Evolutionary conservation across 2,329 filamentous ascomycete species (phyloP), one percentile per base, ranked within the genome.

Genomic region (Helotiales sp.): DNA sequence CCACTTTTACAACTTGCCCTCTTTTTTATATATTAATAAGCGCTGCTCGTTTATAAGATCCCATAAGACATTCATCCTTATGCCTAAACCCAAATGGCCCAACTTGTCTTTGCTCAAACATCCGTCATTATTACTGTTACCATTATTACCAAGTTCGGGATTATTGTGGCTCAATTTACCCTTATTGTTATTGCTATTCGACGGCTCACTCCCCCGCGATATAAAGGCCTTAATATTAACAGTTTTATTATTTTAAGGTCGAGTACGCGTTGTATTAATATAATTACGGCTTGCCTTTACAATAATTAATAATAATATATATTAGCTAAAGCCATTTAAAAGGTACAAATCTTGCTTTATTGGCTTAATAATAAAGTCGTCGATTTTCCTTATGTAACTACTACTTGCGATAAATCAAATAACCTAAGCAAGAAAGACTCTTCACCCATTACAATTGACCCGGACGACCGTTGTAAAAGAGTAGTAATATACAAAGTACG

Each of bases 1-100:
- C 71, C 58, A 70, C 17, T 64, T 30, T 66, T 43, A 72, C 64
- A 64, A 61, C 59, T 69, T 70, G 57, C 20, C 61, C 47, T 71
- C 68, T 49, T 70, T 43, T 7, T 43, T 43, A 7, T 43, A 43
- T 17, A 17, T 17, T 7, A 43, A 7, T 17, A 43, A 43, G 65
- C 22, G 47, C 22, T 50, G 10, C 47, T 26, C 10, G 22, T 50
- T 17, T 50, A 50, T 28, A 50, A 8, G 47, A 40, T 61, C n/a
- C 61, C 61, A 71, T 69, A n/a, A 50, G 50, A 20, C 59, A 59
- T 68, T 45, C 40, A 49, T 49, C 45, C n/a, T 49, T 22, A 17
- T 49, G 45, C 45, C n/a, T n/a, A n/a, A n/a, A n/a, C n/a, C 22
- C 6, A 22, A 49, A 49, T 3, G 11, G 34, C 43, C 57, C 30